Evolutionary conservation across 169 alveolate species (phyloP).

Genomic region (Sarcocystis neurona): DNA sequence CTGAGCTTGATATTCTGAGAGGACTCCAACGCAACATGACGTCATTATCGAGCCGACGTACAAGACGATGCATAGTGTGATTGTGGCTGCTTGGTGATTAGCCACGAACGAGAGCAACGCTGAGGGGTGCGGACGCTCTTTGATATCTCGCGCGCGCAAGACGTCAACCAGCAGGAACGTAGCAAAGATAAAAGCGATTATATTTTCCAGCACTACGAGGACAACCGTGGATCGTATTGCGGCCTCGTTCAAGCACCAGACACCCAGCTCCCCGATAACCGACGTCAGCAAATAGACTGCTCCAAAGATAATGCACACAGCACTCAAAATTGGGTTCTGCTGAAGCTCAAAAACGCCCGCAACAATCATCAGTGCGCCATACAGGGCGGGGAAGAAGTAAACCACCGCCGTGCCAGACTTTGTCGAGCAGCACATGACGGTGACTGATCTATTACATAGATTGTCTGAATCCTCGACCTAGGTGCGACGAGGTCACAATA

Average conservation of each 20-base stretch:
- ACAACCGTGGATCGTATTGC: constrained; percentile 33
- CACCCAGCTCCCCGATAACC: constrained; percentile 20
- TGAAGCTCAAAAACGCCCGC: constrained; percentile 24
- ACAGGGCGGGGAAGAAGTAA: constrained; percentile 30
- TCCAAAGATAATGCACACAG: constrained; percentile 21
- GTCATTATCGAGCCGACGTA: constrained; percentile 14
- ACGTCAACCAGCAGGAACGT: constrained; percentile 10
- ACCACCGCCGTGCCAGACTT: constrained; percentile 41
- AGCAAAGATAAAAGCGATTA: constrained; percentile 9
- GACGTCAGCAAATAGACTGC: constrained; percentile 18
- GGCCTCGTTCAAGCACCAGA: constrained; percentile 26
- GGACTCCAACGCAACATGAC: constrained; percentile 18
- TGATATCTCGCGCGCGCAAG: constrained; percentile 1
- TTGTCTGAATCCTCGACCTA: too few relatives aligned
- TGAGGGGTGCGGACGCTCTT: constrained; percentile 1
- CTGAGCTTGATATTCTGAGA: constrained; percentile 38
- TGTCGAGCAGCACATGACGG: constrained; percentile 26
- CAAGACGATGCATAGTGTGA: background rate
- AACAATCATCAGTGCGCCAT: constrained; percentile 15
- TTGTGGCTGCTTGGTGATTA: background rate
- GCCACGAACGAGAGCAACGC: constrained; percentile 13
- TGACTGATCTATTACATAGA: too few relatives aligned
- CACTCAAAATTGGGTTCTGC: constrained; percentile 3
- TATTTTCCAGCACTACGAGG: constrained; percentile 27
- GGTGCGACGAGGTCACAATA: too few relatives aligned